Evolutionary conservation across 192 early-diverging fungal species (phyloP).

Genomic region (Backusella australiensis): DNA sequence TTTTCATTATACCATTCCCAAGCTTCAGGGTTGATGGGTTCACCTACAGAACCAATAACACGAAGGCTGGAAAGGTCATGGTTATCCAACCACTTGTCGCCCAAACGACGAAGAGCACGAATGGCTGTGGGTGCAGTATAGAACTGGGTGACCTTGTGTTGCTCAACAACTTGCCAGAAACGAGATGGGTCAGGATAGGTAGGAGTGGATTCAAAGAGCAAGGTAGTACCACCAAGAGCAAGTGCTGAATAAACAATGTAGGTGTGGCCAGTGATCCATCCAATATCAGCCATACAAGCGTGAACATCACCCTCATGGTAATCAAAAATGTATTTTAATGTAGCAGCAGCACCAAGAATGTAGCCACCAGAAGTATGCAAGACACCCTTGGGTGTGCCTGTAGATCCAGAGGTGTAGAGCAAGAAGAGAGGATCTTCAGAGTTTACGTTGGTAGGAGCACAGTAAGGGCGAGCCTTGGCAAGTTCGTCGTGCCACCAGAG

Average conservation of each 20-base stretch:
- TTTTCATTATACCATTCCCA: slow-evolving; percentile 97
- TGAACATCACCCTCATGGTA: slow-evolving; percentile 85
- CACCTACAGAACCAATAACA: slow-evolving; percentile 93
- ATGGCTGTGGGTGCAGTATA: slow-evolving; percentile 99
- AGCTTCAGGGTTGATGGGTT: slow-evolving; percentile 97
- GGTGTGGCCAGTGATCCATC: slow-evolving; percentile 82
- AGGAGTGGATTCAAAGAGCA: slow-evolving; percentile 93
- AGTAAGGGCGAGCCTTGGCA: slow-evolving; percentile 81
- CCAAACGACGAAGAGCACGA: slow-evolving; percentile 87
- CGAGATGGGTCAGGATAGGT: slow-evolving; percentile 81
- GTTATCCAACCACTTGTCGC: slow-evolving; percentile 71
- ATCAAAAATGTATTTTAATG: slow-evolving; percentile 94
- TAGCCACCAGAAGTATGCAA: slow-evolving; percentile 95
- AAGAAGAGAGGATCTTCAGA: slow-evolving; percentile 95
- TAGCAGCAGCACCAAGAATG: slow-evolving; percentile 83
- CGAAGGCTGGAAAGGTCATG: slow-evolving; percentile 83
- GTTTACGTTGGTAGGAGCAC: slow-evolving; percentile 80
- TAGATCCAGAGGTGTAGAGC: slow-evolving; percentile 91
- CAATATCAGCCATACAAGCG: slow-evolving; percentile 96
- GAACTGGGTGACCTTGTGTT: slow-evolving; percentile 94
- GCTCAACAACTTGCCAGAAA: slow-evolving; percentile 83
- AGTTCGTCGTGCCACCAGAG: slow-evolving; percentile 96
- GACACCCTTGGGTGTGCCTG: slow-evolving; percentile 91
- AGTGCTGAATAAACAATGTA: slow-evolving; percentile 95
- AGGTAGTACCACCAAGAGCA: slow-evolving; percentile 82